phyloP scores from a whole-genome alignment of 805 yeast species.

The Candida alai region DNA sequence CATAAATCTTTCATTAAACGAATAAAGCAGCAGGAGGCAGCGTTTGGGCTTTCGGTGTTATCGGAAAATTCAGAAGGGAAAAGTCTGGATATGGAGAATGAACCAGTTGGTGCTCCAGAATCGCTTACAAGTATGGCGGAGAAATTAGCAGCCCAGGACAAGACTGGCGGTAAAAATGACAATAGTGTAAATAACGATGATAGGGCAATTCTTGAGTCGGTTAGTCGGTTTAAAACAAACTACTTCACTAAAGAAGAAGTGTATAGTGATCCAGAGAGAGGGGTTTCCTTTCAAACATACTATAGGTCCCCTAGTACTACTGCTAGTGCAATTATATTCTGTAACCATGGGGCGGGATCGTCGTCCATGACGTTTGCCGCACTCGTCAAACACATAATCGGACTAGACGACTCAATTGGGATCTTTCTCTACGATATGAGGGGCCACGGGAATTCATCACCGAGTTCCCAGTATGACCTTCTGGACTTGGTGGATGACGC shows the following conservation, averaged over 20 bases:
- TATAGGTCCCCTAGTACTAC: constrained; percentile 46
- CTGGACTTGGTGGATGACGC: constrained; percentile 58
- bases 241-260: constrained; percentile 18
- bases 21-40: constrained; percentile 21
- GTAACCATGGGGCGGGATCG: constrained; percentile 96
- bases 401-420: constrained; percentile 41
- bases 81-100: too few species aligned
- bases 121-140: too few species aligned
- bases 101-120: too few species aligned
- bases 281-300: constrained; percentile 41
- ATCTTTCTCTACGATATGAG: constrained; percentile 73
- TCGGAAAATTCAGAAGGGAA: constrained; percentile 13
- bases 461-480: constrained; percentile 36
- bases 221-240: constrained; percentile 10
- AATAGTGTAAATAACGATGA: constrained; percentile 4
- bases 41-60: constrained; percentile 17
- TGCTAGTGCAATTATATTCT: constrained; percentile 57
- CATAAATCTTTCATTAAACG: constrained; percentile 23
- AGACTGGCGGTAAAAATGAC: background rate
- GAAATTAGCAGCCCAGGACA: too few species aligned
- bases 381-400: constrained; percentile 28
- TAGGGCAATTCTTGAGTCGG: constrained; percentile 1
- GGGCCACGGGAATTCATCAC: constrained; percentile 65
- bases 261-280: constrained; percentile 11
- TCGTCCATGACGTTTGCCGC: constrained; percentile 72